Evolutionary conservation across 2,329 filamentous ascomycete species (phyloP).

Genomic region (Fonsecaea erecta): DNA sequence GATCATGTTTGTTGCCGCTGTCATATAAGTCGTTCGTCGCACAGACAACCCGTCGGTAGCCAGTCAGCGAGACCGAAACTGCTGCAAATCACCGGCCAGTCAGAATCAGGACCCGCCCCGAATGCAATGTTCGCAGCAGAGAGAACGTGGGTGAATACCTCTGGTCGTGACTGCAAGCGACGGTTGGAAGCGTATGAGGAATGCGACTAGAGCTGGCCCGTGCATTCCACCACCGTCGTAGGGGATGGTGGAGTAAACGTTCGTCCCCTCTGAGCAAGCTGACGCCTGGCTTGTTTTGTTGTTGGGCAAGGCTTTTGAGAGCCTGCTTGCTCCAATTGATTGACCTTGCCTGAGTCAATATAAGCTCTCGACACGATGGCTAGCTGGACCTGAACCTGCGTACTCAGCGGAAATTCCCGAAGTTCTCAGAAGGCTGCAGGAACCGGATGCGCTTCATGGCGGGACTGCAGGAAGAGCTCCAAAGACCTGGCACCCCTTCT

Average conservation of each 20-base stretch:
- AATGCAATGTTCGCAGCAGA: slow-evolving; percentile 15
- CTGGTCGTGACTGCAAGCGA: slow-evolving; percentile 9
- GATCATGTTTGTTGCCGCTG: slow-evolving; percentile 33
- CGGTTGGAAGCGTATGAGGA: slow-evolving; percentile 19
- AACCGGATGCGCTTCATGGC: slow-evolving; percentile 2
- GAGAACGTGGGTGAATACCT: not conserved
- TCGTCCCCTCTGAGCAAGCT: slow-evolving; percentile 4
- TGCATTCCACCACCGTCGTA: slow-evolving; percentile 13
- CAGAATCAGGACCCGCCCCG: slow-evolving; percentile 23
- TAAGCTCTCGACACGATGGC: slow-evolving; percentile 6
- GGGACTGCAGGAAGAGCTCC: slow-evolving; percentile 5
- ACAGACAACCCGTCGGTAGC: slow-evolving; percentile 31
- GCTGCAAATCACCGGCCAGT: slow-evolving; percentile 26
- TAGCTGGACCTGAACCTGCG: not conserved
- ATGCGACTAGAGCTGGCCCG: slow-evolving; percentile 30
- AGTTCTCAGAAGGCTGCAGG: not conserved
- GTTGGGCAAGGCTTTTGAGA: not conserved
- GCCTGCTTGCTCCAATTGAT: not conserved
- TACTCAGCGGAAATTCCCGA: slow-evolving; percentile 7
- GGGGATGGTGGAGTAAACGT: slow-evolving; percentile 16
- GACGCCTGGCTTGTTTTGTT: not conserved
- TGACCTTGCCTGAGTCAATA: slow-evolving; percentile 5
- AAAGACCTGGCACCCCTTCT: not conserved
- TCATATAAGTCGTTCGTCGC: slow-evolving; percentile 32
- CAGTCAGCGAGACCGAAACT: slow-evolving; percentile 15